These are phyloP conservation scores for Diaporthe sp. DNA, from an alignment of 2,329 filamentous ascomycete genomes.

Conservation along the genomic window DNA sequence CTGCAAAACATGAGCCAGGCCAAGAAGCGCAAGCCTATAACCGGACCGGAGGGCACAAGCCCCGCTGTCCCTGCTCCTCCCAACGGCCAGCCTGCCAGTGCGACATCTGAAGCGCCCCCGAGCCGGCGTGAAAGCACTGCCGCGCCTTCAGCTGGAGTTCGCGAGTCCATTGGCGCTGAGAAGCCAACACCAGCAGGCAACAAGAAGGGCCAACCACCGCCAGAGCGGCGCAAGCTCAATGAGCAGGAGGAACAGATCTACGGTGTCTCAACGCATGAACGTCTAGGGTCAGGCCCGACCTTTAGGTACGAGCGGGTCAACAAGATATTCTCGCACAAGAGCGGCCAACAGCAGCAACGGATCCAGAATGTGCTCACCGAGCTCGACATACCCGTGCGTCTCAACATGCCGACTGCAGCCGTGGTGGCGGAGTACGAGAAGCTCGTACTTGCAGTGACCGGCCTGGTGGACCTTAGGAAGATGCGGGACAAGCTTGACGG, in stretches of 20 bases:
- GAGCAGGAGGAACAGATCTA: constrained; percentile 84
- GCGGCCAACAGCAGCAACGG: constrained; percentile 80
- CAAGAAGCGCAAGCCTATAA: constrained; percentile 86
- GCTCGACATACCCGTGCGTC: constrained; percentile 77
- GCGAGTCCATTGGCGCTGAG: constrained; percentile 61
- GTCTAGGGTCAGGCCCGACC: constrained; percentile 86
- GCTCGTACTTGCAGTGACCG: constrained; percentile 76
- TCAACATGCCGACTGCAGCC: constrained; percentile 81
- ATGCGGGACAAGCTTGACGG: constrained; percentile 81
- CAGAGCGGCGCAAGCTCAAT: constrained; percentile 78
- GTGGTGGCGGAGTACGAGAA: constrained; percentile 81
- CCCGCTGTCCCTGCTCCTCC: constrained; percentile 57
- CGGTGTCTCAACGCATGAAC: constrained; percentile 88
- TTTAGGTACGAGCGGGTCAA: constrained; percentile 90
- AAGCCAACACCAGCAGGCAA: constrained; percentile 56
- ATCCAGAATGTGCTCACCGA: constrained; percentile 81
- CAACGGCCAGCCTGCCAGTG: constrained; percentile 52
- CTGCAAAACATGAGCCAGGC: constrained; percentile 89
- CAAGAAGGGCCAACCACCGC: constrained; percentile 66
- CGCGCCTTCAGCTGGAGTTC: constrained; percentile 55
- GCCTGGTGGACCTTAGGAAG: constrained; percentile 81
- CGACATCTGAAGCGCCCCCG: constrained; percentile 55
- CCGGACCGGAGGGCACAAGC: constrained; percentile 70
- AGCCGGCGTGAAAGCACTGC: constrained; percentile 69
- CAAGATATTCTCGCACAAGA: constrained; percentile 84